phyloP scores from a whole-genome alignment of 2,329 filamentous ascomycete genomes.

The Bipolaris cookei region DNA sequence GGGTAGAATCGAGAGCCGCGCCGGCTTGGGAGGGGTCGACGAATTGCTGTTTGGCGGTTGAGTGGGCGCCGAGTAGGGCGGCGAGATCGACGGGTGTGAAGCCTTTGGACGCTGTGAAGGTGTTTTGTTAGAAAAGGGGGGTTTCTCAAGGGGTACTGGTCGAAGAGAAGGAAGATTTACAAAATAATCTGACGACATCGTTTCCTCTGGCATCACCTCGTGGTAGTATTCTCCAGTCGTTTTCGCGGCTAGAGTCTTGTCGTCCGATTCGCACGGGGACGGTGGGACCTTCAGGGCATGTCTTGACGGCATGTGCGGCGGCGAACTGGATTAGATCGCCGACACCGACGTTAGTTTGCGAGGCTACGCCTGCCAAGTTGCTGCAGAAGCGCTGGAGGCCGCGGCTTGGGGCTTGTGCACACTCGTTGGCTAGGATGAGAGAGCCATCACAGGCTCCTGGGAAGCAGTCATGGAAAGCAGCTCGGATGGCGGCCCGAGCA shows the following conservation, averaged over 20 bases:
- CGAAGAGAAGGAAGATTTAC: conserved; percentile 13
- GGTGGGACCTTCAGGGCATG: conserved; percentile 45
- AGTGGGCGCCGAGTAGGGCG: conserved; percentile 49
- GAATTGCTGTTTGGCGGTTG: conserved; percentile 39
- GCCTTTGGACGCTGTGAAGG: conserved; percentile 39
- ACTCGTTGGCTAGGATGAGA: conserved; percentile 46
- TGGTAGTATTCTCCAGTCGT: conserved; percentile 35
- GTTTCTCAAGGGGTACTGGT: no score
- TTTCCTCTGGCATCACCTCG: conserved; percentile 16
- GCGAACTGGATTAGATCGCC: conserved; percentile 49
- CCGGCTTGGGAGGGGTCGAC: conserved; percentile 34
- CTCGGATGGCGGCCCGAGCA: conserved; percentile 45
- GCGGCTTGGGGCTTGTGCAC: conserved; percentile 48
- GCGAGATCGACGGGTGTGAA: conserved; percentile 48
- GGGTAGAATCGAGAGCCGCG: conserved; percentile 43
- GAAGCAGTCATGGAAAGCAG: conserved; percentile 48
- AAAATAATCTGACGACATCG: conserved; percentile 41
- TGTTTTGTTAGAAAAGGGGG: not conserved
- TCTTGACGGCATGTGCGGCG: conserved; percentile 47
- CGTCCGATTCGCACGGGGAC: conserved; percentile 45
- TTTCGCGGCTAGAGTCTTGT: conserved; percentile 36
- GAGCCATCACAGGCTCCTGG: conserved; percentile 47
- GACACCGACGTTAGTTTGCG: conserved; percentile 47
- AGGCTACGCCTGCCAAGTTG: conserved; percentile 50
- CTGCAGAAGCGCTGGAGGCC: conserved; percentile 54